Evolutionary conservation across 805 yeast genomes (phyloP), one percentile per base, ranked within the genome.

Genomic region (Schwanniomyces vanrijiae): DNA sequence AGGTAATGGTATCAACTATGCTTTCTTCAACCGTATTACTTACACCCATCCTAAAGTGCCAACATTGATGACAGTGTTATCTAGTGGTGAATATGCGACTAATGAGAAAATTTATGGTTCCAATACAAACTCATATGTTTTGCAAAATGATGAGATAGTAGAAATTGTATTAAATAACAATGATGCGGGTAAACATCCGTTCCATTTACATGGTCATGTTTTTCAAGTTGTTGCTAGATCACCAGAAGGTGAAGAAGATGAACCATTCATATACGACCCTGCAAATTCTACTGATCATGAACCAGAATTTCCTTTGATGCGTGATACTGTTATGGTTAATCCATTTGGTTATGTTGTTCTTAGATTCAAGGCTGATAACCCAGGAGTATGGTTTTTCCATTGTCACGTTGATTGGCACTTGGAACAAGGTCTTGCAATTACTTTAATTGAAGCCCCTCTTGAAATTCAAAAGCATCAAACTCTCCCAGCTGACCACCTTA

Each of bases 361-460:
- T 52, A 81, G 98, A 64, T 92, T 90, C 77, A 81, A 80, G 61
- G 96, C 98, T 45, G 84, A 87, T 65, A 94, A 94, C 68, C 99
- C 98, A 26, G 99, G 99, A 75, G 91, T 91, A 38, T 92, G 98
- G 99, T 81, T 84, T 68, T 94, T 94, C 95, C 99, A 92, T 74
- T 92, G 99, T 71, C 99, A 92, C 67, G 87, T 94, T 61, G 98
- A 94, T 67, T 92, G 99, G 99, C 99, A 94, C 74, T 80, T 92
- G 76, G 79, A 84, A 61, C 98, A 94, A 75, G 99, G 99, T 61
- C 79, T 92, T 59, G 96, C 96, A 10, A 58, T 90, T 46, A 75
- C 77, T 9, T 72, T 94, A 38, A 71, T 92, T 45, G 99, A 92
- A 72, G 96, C 90, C 46, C 99, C 99, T 24, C 55, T 65, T 9